Percentiles rank a stretch among this genome's conserved stretches.
Conservation (phyloP, 78 protist species). For the Emiliania huxleyi region DNA sequence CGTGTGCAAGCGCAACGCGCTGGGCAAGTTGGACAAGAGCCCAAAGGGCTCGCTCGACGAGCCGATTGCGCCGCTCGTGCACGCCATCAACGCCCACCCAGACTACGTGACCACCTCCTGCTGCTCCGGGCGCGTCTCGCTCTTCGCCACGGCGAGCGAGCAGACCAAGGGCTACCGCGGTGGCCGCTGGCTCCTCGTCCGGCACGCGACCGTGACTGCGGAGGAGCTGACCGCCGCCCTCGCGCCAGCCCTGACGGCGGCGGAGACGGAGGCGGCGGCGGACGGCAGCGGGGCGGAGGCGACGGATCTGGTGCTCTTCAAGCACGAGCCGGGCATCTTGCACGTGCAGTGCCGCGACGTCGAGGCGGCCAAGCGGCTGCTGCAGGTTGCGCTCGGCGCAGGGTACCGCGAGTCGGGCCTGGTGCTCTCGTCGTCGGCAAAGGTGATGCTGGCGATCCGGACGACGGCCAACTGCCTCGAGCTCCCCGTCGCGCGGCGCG, state of each 20-base stretch:
- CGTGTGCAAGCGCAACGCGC: too few species aligned
- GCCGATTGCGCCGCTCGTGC: neutral
- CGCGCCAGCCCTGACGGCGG: neutral
- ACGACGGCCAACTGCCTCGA: neutral
- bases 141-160: neutral
- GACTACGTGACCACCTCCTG: neutral
- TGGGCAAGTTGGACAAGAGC: too few species aligned
- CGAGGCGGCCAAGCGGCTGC: neutral
- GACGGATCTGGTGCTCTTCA: neutral
- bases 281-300: neutral
- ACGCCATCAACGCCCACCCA: neutral
- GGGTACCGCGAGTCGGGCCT: neutral
- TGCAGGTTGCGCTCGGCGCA: neutral
- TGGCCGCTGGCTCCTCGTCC: neutral
- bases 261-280: neutral
- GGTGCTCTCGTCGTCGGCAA: neutral
- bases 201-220: neutral
- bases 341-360: neutral
- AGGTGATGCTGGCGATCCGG: constrained; percentile 21
- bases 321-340: neutral
- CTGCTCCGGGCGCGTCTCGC: neutral
- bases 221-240: neutral
- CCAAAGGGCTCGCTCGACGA: constrained; percentile 22
- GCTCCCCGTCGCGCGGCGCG: neutral
- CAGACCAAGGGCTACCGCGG: neutral